phyloP scores from a whole-genome alignment of 2,329 filamentous ascomycete genomes.

The Fusarium subglutinans region DNA sequence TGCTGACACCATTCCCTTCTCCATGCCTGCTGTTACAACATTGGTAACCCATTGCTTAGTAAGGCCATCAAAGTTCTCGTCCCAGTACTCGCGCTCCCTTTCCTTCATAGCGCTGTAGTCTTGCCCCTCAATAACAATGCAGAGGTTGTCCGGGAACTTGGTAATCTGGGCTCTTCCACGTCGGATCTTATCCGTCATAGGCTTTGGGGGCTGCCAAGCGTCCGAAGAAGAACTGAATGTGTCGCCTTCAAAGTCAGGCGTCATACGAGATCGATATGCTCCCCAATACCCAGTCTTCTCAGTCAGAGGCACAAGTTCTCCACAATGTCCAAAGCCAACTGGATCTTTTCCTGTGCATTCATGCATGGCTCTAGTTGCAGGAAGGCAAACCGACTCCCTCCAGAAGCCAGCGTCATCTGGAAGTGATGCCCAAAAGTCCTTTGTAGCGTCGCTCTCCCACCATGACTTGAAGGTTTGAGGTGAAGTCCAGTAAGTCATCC shows the following conservation, averaged over 20 bases:
- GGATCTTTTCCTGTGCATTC: not conserved
- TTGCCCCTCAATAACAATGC: not conserved
- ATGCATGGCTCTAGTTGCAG: not conserved
- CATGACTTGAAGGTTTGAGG: not conserved
- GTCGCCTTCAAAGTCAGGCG: not conserved
- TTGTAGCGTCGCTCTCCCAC: not conserved
- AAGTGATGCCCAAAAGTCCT: not conserved
- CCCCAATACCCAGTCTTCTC: constrained; percentile 4
- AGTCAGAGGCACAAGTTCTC: not conserved
- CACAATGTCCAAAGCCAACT: not conserved
- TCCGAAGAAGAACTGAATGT: not conserved
- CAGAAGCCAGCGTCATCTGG: not conserved
- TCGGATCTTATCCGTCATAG: not conserved
- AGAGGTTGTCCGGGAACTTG: not conserved
- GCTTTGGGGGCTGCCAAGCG: no score
- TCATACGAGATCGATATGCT: constrained; percentile 3
- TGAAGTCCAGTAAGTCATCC: not conserved
- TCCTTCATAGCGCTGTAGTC: not conserved
- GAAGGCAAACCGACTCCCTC: not conserved
- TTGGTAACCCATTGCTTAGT: not conserved
- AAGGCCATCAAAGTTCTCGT: not conserved
- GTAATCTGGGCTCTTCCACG: not conserved
- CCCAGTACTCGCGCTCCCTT: not conserved
- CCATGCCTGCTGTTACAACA: not conserved
- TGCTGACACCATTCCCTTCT: not conserved